Evolutionary conservation across 2,329 filamentous ascomycete species (phyloP), one percentile per base, ranked within the genome.

Genomic region (Chalaropsis ovoidea): DNA sequence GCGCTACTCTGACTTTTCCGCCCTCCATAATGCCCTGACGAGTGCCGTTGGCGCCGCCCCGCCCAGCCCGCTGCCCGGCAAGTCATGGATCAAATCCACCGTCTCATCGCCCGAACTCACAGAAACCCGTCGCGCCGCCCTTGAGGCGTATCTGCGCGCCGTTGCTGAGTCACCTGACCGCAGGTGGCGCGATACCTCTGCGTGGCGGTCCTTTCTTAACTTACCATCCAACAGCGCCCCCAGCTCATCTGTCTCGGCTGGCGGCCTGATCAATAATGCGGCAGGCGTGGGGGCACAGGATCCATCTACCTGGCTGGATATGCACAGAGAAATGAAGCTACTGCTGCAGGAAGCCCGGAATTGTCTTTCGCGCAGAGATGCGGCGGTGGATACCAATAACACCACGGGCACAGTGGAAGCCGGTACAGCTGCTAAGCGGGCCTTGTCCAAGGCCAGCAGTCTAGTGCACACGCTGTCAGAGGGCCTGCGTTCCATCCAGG

Each of bases 1-100:
- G 75, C 87, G 89, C 71, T 95, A 93, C 78, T 90, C 86, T 64
- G 89, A 94, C 73, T 94, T 94, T 72, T 77, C 79, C 65, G 74
- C 79, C 60, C 83, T 95, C 17, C 84, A 94, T 76, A 74, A 78
- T 39, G 76, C 81, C 3, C 80, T 95, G 8, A 78, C 79, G 22
- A 76, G 80, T 49, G 77, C 84, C 62, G 81, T 86, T 66, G 84
- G 85, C 70, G 72, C 78, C 24, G 74, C 87, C 22, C 88, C 89
- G 7, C 89, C 89, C 0, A 77, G 79, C 0, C 77, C 86, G 0
- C 78, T 93, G 1, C 89, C 89, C 0, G 77, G 77, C 15, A 94
- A 94, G 73, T 85, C 86, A 60, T 94, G 88, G 88, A 83, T 93
- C 72, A 83, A 86, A 68, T 85, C 84, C 10, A 92, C 89, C 2